Percentiles rank a stretch among this genome's conserved stretches.
Conservation (phyloP, 192 early-diverging fungal species). For the Coemansia nantahalensis region DNA sequence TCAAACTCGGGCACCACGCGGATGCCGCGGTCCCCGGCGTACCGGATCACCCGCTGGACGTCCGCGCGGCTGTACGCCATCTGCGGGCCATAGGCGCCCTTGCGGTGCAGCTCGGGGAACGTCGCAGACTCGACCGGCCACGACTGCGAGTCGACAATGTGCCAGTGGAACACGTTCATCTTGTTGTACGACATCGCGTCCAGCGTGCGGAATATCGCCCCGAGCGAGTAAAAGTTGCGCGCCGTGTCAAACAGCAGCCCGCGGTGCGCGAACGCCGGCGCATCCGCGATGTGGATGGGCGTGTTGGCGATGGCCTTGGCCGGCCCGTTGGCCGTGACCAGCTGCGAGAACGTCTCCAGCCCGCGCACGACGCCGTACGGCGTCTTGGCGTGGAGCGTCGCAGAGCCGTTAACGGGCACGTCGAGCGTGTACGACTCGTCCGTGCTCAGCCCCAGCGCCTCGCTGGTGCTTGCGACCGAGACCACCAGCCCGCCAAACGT, state of each 20-base stretch:
- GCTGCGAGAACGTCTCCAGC: conserved; percentile 71
- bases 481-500: conserved; percentile 22
- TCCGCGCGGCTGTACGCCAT: conserved; percentile 71
- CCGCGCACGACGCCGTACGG: conserved; percentile 68
- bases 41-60: conserved; percentile 63
- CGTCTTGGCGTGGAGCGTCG: conserved; percentile 57
- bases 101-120: conserved; percentile 57
- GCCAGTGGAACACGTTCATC: conserved; percentile 82
- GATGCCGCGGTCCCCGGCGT: conserved; percentile 73
- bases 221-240: conserved; percentile 64
- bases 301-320: conserved; percentile 56
- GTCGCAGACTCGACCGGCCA: conserved; percentile 66
- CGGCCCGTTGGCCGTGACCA: conserved; percentile 55
- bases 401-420: conserved; percentile 55
- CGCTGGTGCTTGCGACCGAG: conserved; percentile 24
- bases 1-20: conserved; percentile 90
- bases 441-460: conserved; percentile 50
- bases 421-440: conserved; percentile 70
- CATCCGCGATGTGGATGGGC: conserved; percentile 60
- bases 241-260: conserved; percentile 67
- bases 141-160: conserved; percentile 67
- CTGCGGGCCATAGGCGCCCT: conserved; percentile 62
- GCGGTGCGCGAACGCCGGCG: conserved; percentile 63
- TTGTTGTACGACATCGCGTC: conserved; percentile 71
- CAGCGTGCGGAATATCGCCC: conserved; percentile 56